Base-by-base conservation (phyloP, 73 alveolate species). In the Paraurostyla sp. region DNA sequence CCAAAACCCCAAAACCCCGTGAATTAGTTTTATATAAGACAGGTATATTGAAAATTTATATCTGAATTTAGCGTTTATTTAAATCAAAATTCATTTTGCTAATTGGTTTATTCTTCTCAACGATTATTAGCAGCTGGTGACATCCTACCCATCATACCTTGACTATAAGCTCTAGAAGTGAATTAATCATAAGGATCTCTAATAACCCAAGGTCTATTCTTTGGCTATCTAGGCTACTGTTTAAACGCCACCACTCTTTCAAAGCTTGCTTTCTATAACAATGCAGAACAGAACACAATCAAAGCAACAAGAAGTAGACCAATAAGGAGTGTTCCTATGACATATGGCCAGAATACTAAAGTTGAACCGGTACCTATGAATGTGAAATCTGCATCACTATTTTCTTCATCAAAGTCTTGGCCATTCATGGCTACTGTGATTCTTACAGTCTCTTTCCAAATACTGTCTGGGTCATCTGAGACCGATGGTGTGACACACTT, bases 401-500 rank as follows among this genome's bases (percentile, higher is more conserved):
- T 96, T 30, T 90, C 96, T 51, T 93, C 95, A 46, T 92, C 92
- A 90, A 83, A 96, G 75, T 96, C 98, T 62, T 95, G 94, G 40
- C 98, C 98, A 93, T 96, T 96, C 16, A 92, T 84, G 30, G 98
- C 98, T 43, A 96, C 93, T 63, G 95, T 91, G 11, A 96, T 68
- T 16, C 38, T 87, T 52, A 96, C 94, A 33, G 93, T 93, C 87
- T 96, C 99, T 71, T 68, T 76, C 87, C 90, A 89, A 63, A 94
- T 85, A 63, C 93, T 93, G 27, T 96, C 97, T 54, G 95, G 92
- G 71, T 91, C 95, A 62, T 90, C 97, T 51, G 76, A 56, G 45
- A 96, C 91, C 40, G 92, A 92, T 4, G 99, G 99, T 1, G 98
- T 95, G 22, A 95, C 91, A 60, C 99, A 96, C 63, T 69, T 91